A percentile compares a stretch with the other conserved stretches of the same genome.
Conservation (phyloP, 768 basidiomycete species). For the Lactifluus pinguis region DNA sequence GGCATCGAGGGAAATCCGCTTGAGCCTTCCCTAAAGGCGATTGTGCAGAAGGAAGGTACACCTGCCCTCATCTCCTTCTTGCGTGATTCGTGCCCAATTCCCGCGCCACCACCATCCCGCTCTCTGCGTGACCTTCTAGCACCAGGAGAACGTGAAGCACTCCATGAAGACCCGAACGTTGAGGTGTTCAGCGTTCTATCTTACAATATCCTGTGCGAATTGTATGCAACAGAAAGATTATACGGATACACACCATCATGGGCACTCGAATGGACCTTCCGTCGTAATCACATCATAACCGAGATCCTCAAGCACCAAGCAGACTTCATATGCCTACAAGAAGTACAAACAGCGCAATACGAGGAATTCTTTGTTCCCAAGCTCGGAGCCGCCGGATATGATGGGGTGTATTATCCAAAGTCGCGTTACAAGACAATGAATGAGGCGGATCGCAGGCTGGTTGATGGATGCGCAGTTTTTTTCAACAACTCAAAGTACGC, state of each 20-base stretch:
- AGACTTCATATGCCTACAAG: constrained; percentile 92
- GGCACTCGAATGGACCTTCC: constrained; percentile 94
- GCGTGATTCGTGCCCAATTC: constrained; percentile 87
- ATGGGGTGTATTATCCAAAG: constrained; percentile 88
- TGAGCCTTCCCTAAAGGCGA: constrained; percentile 60
- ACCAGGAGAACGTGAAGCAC: constrained; percentile 48
- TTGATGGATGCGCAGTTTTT: constrained; percentile 96
- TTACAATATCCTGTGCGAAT: constrained; percentile 94
- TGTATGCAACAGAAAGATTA: constrained; percentile 75
- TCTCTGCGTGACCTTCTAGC: constrained; percentile 60
- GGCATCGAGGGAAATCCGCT: constrained; percentile 98
- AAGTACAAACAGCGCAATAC: constrained; percentile 88
- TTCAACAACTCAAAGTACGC: constrained; percentile 83
- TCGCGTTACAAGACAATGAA: constrained; percentile 90
- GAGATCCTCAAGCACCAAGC: constrained; percentile 75
- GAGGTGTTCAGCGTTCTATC: constrained; percentile 77
- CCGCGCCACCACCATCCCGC: constrained; percentile 72
- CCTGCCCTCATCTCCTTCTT: constrained; percentile 77
- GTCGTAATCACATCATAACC: constrained; percentile 78
- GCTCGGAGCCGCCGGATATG: constrained; percentile 69
- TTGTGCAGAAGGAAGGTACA: constrained; percentile 95
- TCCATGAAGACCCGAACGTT: constrained; percentile 50
- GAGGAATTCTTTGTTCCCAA: constrained; percentile 82
- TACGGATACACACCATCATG: constrained; percentile 97
- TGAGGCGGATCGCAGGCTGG: constrained; percentile 72